Evolutionary conservation across 208 protist species (phyloP).

Genomic region (Trypanosoma caninum): DNA sequence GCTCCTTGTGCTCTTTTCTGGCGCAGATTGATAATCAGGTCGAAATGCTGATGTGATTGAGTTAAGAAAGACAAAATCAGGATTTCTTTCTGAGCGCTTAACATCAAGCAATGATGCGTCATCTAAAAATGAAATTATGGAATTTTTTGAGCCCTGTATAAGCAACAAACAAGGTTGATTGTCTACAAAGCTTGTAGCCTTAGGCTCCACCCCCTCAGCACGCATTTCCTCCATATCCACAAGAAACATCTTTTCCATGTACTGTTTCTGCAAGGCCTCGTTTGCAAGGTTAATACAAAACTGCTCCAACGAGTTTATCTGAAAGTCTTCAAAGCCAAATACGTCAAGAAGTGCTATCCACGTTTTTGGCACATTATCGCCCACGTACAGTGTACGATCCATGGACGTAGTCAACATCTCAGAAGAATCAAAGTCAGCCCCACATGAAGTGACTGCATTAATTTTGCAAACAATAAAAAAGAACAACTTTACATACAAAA

Average conservation of each 20-base stretch:
- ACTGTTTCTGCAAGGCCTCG: conserved; percentile 89
- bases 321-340: conserved; percentile 85
- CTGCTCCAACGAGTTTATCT: conserved; percentile 84
- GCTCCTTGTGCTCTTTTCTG: conserved; percentile 4
- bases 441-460: conserved; percentile 29
- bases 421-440: not conserved
- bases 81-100: conserved; percentile 27
- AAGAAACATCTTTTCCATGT: conserved; percentile 73
- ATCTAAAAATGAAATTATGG: conserved; percentile 75
- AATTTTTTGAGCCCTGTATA: conserved; percentile 52
- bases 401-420: not conserved
- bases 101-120: conserved; percentile 64
- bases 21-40: conserved; percentile 21
- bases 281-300: conserved; percentile 93
- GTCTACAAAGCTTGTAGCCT: conserved; percentile 60
- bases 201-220: conserved; percentile 77
- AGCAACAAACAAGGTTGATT: conserved; percentile 77
- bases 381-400: not conserved
- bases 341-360: conserved; percentile 87
- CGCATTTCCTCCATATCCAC: conserved; percentile 57
- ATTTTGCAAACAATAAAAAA: conserved; percentile 61
- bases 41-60: conserved; percentile 15
- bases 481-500: conserved; percentile 67
- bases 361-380: not conserved
- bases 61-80: conserved; percentile 32